These are phyloP conservation scores for Mucor saturninus DNA, from an alignment of 371 early-diverging fungal genomes.

Conservation along the genomic window DNA sequence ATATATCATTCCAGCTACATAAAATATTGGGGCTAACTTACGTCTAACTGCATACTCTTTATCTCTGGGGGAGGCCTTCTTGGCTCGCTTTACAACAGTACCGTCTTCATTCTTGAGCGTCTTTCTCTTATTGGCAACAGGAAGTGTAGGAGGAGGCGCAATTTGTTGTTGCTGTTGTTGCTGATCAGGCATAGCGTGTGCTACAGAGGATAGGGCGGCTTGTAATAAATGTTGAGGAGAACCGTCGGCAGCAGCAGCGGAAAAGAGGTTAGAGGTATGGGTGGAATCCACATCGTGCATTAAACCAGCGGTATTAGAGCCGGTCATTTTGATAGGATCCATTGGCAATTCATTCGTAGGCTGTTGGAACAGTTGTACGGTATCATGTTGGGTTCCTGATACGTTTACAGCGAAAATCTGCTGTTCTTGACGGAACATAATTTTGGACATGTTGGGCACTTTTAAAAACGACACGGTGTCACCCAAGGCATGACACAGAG, in stretches of 20 bases:
- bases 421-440: conserved; percentile 56
- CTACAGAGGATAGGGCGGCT: conserved; percentile 51
- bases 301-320: conserved; percentile 6
- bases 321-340: conserved; percentile 30
- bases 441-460: conserved; percentile 50
- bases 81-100: conserved; percentile 30
- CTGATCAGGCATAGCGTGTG: conserved; percentile 16
- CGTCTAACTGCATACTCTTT: conserved; percentile 52
- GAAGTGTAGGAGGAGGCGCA: conserved; percentile 9
- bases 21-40: conserved; percentile 15
- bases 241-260: conserved; percentile 34
- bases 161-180: conserved; percentile 4
- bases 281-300: conserved; percentile 29
- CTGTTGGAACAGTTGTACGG: conserved; percentile 22
- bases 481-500: conserved; percentile 53
- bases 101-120: conserved; percentile 25
- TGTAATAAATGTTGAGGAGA: conserved; percentile 50
- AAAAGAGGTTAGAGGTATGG: conserved; percentile 28
- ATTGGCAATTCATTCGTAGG: conserved; percentile 2
- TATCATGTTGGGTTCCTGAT: conserved; percentile 49
- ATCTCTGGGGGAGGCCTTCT: conserved; percentile 47
- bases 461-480: conserved; percentile 50
- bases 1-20: background rate
- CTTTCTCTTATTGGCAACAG: conserved; percentile 20
- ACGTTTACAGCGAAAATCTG: conserved; percentile 54